Evolutionary conservation across 352 stramenopile species (phyloP), one percentile per base, ranked within the genome.

Genomic region (Globisporangium nunn): DNA sequence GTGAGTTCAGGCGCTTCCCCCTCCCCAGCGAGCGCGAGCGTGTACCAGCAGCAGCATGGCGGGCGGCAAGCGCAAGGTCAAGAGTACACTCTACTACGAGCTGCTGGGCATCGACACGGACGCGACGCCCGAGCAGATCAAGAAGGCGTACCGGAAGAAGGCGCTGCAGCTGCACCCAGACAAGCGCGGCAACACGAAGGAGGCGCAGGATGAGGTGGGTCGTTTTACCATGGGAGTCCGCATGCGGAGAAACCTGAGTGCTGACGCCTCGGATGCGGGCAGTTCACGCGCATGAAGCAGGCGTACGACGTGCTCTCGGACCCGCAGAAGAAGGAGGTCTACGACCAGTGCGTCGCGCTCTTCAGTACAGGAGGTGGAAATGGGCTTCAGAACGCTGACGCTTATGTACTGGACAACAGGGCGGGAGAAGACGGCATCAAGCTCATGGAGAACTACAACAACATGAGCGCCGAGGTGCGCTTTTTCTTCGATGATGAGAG

Each of bases 251-350:
- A 23, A 23, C 23, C 23, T 23, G 65, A 67, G 18, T 56, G 71
- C 14, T 47, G 63, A 39, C 62, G 61, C 7, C 66, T 65, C 3
- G 28, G 30, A 31, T 58, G 54, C 28, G 67, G 75, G 45, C 65
- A 91, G 58, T 98, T 98, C 66, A 95, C 85, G 39, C 71, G 75
- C 40, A 91, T 98, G 65, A 96, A 96, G 59, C 57, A 92, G 58
- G 95, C 95, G 18, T 98, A 98, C 67, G 92, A 98, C 64, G 78
- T 96, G 35, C 75, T 98, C 31, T 84, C 71, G 5, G 91, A 98
- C 70, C 78, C 85, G 29, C 74, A 92, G 57, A 91, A 92, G 66
- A 76, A 82, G 8, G 76, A 91, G 46, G 63, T 93, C 53, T 93
- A 92, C 60, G 83, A 91, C 64, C 76, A 85, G 73, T 88, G 67